Evolutionary conservation across 129 eudicot genomes (phyloP).

Genomic region (Tagetes patula): DNA sequence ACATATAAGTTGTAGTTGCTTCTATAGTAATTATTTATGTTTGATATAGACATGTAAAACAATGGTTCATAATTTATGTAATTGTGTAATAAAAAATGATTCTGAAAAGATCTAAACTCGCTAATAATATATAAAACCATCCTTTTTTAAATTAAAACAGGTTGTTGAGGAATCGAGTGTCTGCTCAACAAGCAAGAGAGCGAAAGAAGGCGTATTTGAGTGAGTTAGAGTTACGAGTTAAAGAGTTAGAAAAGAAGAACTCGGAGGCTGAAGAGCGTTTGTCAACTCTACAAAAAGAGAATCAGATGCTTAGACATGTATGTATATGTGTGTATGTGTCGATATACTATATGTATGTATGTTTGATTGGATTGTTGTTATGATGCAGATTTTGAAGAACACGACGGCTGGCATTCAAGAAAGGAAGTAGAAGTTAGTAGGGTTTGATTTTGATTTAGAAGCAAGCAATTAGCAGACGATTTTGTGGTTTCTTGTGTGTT

Average conservation of each 20-base stretch:
- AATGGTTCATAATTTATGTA: too few relatives aligned
- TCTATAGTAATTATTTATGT: too few relatives aligned
- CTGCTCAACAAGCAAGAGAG: conserved; percentile 98
- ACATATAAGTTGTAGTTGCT: too few relatives aligned
- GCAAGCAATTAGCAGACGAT: background rate
- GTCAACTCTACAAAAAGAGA: conserved; percentile 89
- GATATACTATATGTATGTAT: background rate
- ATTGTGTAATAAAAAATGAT: too few relatives aligned
- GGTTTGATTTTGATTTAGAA: conserved; percentile 4
- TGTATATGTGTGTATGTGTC: background rate
- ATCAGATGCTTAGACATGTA: conserved; percentile 99
- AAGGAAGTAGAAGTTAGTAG: conserved; percentile 37
- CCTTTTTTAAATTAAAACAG: conserved; percentile 20
- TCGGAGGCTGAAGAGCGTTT: conserved; percentile 91
- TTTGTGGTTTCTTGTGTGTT: conserved; percentile 21
- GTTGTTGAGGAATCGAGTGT: conserved; percentile 92
- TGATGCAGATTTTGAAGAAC: conserved; percentile 76
- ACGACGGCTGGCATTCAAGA: conserved; percentile 75
- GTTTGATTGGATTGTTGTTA: background rate
- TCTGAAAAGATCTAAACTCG: too few relatives aligned
- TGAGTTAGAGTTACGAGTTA: conserved; percentile 81
- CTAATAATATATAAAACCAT: too few relatives aligned
- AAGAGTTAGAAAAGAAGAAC: conserved; percentile 85
- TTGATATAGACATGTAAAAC: too few relatives aligned
- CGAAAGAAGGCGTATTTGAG: conserved; percentile 87